Conservation (phyloP, 2,329 filamentous ascomycete species). For the Venturia nashicola region DNA sequence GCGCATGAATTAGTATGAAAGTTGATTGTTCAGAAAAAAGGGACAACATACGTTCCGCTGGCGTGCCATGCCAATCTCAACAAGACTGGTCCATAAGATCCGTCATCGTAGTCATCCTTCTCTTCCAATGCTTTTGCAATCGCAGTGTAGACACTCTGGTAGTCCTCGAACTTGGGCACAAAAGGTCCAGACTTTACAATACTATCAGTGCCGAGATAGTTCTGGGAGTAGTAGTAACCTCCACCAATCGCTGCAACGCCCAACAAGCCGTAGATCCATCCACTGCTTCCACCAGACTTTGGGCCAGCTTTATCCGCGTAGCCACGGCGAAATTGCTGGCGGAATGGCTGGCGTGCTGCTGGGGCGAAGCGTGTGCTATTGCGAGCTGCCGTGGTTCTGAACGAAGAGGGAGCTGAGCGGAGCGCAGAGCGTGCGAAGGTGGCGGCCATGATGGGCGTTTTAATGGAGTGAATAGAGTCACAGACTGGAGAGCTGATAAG, state of each 20-base stretch:
- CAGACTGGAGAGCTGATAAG: neutral
- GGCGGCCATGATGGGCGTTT: neutral
- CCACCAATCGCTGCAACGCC: constrained; percentile 21
- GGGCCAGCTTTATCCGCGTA: constrained; percentile 48
- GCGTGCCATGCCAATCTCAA: constrained; percentile 89
- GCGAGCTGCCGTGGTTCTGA: constrained; percentile 17
- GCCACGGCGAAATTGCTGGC: constrained; percentile 61
- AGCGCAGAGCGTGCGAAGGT: constrained; percentile 7
- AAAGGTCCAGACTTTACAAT: constrained; percentile 39
- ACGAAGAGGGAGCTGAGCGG: neutral
- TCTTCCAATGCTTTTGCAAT: constrained; percentile 71
- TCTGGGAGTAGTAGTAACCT: constrained; percentile 12
- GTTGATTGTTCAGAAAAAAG: constrained; percentile 11
- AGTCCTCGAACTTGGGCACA: constrained; percentile 70
- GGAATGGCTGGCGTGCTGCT: constrained; percentile 52
- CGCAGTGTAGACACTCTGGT: constrained; percentile 88
- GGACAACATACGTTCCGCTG: constrained; percentile 52
- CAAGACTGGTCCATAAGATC: constrained; percentile 86
- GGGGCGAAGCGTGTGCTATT: constrained; percentile 36
- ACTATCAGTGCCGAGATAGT: constrained; percentile 18
- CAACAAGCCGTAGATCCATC: constrained; percentile 21
- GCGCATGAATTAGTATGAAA: constrained; percentile 20
- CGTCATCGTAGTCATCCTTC: constrained; percentile 91
- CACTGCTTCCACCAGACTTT: constrained; percentile 36
- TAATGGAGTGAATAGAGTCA: neutral